Conservation (phyloP, 805 yeast genomes). For the Sugiyamaella marilandica region DNA sequence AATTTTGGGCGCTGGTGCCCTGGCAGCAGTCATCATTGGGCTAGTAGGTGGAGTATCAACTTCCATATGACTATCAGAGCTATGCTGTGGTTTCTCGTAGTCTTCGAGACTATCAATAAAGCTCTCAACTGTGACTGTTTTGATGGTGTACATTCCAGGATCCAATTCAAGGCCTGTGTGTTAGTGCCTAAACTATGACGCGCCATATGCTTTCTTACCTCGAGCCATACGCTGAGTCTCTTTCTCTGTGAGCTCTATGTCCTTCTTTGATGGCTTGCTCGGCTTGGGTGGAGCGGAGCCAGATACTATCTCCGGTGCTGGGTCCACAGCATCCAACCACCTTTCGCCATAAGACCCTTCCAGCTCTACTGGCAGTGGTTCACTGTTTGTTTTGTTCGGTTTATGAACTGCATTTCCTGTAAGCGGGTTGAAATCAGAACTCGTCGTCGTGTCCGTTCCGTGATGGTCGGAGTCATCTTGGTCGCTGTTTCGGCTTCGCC, state of each 20-base stretch:
- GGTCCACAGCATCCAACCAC: too few species aligned
- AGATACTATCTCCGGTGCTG: neutral
- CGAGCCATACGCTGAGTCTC: conserved; percentile 23
- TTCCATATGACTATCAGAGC: conserved; percentile 3
- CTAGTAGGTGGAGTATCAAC: conserved; percentile 16
- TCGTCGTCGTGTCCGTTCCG: neutral
- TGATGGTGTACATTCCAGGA: conserved; percentile 20
- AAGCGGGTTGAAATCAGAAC: neutral
- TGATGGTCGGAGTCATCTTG: too few species aligned
- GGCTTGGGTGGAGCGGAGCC: neutral
- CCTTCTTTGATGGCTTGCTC: conserved; percentile 21
- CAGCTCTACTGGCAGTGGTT: neutral
- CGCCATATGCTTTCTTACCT: neutral
- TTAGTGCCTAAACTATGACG: neutral
- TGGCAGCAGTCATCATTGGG: conserved; percentile 4
- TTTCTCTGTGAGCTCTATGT: conserved; percentile 18
- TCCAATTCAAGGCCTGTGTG: conserved; percentile 20
- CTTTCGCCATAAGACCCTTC: neutral
- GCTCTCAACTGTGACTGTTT: conserved; percentile 12
- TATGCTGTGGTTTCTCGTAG: conserved; percentile 7
- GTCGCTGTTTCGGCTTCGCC: too few species aligned
- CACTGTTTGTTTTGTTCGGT: neutral
- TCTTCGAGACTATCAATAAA: conserved; percentile 13
- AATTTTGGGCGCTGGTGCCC: neutral
- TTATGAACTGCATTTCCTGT: neutral